phyloP scores from a whole-genome alignment of 768 basidiomycete genomes.

The Termitomyces sp. region DNA sequence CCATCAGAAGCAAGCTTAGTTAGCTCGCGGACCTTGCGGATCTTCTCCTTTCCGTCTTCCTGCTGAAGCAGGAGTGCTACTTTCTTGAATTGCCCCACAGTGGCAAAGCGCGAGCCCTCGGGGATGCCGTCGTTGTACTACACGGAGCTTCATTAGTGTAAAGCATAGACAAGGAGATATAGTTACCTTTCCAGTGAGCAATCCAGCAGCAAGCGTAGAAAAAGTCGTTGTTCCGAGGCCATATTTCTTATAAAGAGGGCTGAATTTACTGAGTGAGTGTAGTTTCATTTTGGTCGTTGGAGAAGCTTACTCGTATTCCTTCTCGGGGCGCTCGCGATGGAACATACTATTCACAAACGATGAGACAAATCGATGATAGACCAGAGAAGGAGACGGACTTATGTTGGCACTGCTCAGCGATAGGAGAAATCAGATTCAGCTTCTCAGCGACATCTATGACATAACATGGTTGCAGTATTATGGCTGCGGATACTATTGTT shows the following conservation, averaged over 20 bases:
- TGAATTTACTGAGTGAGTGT: slow-evolving; percentile 14
- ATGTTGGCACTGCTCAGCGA: slow-evolving; percentile 76
- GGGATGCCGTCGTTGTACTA: slow-evolving; percentile 78
- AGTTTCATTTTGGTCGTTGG: background rate
- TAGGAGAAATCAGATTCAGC: slow-evolving; percentile 64
- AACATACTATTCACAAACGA: slow-evolving; percentile 51
- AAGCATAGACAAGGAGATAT: background rate
- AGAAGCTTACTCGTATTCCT: slow-evolving; percentile 56
- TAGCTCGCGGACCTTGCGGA: slow-evolving; percentile 66
- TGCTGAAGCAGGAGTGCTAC: slow-evolving; percentile 48
- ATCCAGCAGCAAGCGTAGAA: slow-evolving; percentile 66
- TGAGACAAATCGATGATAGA: background rate
- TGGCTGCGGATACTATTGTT: background rate
- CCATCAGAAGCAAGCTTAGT: slow-evolving; percentile 60
- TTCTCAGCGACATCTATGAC: slow-evolving; percentile 59
- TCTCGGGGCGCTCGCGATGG: slow-evolving; percentile 74
- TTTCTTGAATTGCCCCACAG: slow-evolving; percentile 45
- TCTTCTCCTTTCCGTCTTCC: slow-evolving; percentile 62
- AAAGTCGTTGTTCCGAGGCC: slow-evolving; percentile 69
- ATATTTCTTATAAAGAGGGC: slow-evolving; percentile 66
- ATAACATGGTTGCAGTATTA: background rate
- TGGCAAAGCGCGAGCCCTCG: slow-evolving; percentile 64
- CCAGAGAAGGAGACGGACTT: slow-evolving; percentile 37
- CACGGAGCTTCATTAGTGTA: background rate
- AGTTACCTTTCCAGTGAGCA: slow-evolving; percentile 73